Evolutionary conservation across 2,329 filamentous ascomycete genomes (phyloP).

Genomic region (Dothiorella sarmentorum): DNA sequence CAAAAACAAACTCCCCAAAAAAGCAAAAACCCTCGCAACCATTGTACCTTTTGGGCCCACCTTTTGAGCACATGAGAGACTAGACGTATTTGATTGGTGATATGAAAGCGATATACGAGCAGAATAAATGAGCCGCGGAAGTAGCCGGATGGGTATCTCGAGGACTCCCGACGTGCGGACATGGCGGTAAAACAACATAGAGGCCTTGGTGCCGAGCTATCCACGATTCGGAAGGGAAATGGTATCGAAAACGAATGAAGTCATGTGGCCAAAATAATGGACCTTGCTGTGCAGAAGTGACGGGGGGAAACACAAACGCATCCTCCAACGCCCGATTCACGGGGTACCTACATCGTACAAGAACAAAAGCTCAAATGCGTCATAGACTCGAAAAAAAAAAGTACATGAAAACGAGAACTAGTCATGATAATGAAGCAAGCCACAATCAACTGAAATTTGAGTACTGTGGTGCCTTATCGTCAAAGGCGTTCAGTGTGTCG

Average conservation of each 20-base stretch:
- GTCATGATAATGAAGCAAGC: background rate
- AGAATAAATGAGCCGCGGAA: constrained; percentile 7
- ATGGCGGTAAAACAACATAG: background rate
- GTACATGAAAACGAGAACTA: background rate
- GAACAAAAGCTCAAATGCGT: background rate
- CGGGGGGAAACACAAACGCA: background rate
- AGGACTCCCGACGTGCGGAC: constrained; percentile 3
- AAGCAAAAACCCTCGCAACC: background rate
- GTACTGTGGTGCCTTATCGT: constrained; percentile 14
- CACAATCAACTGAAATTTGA: constrained; percentile 14
- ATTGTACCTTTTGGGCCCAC: background rate
- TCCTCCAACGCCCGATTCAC: background rate
- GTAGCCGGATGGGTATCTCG: constrained; percentile 9
- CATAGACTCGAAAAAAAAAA: constrained; percentile 6
- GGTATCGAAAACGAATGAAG: constrained; percentile 12
- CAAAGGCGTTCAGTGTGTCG: constrained; percentile 11
- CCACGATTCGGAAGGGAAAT: constrained; percentile 7
- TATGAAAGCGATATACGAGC: constrained; percentile 7
- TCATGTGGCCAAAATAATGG: background rate
- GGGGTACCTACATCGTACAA: constrained; percentile 8
- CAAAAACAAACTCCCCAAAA: background rate
- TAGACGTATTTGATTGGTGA: constrained; percentile 7
- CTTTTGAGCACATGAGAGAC: background rate
- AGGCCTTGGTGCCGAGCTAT: background rate
- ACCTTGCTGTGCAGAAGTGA: background rate